Conservation (phyloP, 306 rosid species). For the Biancaea sappan region DNA sequence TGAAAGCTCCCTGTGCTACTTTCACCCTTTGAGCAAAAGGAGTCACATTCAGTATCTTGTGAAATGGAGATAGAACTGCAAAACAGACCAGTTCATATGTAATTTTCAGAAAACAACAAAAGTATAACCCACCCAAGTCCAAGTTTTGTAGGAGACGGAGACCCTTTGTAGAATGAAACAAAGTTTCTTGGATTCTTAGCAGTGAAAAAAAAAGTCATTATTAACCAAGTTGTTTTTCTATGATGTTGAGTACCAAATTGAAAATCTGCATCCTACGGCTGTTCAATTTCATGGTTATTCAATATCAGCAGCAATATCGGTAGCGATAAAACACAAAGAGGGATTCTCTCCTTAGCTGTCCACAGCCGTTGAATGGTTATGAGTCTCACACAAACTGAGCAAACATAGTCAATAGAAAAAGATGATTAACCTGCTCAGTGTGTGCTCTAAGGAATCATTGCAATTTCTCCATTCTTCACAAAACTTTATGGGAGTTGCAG, state of each 20-base stretch:
- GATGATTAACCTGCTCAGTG: conserved; percentile 72
- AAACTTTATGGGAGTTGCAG: conserved; percentile 50
- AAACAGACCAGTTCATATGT: background rate
- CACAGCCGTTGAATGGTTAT: no score
- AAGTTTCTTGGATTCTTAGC: background rate
- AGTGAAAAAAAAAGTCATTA: conserved; percentile 17
- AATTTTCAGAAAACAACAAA: conserved; percentile 26
- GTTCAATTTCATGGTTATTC: conserved; percentile 9
- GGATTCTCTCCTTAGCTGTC: no score
- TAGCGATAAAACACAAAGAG: no score
- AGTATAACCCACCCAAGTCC: background rate
- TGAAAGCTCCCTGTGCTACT: conserved; percentile 20
- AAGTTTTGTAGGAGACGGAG: no score
- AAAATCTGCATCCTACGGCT: conserved; percentile 4
- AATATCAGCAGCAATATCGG: conserved; percentile 14
- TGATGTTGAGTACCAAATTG: conserved; percentile 3
- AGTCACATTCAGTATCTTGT: conserved; percentile 21
- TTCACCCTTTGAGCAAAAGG: conserved; percentile 30
- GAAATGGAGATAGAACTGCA: conserved; percentile 44
- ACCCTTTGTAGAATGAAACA: background rate
- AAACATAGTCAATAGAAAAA: background rate
- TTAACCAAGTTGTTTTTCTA: conserved; percentile 3
- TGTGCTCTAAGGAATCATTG: conserved; percentile 47
- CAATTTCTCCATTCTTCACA: conserved; percentile 47
- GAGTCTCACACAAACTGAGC: no score